Evolutionary conservation across 73 alveolate genomes (phyloP), one percentile per base, ranked within the genome.

Genomic region (Symbiodinium natans): DNA sequence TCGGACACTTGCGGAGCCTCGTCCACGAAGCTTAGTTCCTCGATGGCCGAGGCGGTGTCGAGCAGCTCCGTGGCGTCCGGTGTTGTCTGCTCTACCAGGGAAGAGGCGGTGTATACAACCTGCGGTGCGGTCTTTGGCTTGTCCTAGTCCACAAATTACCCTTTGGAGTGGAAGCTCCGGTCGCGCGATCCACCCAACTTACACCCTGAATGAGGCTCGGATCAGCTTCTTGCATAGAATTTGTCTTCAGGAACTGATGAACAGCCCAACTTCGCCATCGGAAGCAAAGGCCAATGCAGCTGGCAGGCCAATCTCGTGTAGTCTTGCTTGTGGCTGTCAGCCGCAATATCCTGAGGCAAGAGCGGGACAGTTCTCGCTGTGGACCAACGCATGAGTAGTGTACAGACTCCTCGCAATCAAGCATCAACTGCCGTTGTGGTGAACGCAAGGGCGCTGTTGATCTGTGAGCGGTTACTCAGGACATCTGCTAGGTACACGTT

Each of bases 11-110:
- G 59, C 59, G 59, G 13, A 36, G 80, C 80, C 80, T 63, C 80
- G 36, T 63, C 80, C 80, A 63, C 36, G 36, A 63, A 63, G 38
- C 36, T 11, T 36, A 63, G 33, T 5, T 63, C 80, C 36, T 63
- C 80, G 38, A 63, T 29, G 17, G 36, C 36, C 19, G 80, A 63
- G 36, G 9, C 80, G 5, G 80, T 63, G 36, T 63, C 80, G 11
- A 63, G 36, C 38, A 63, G 80, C 40, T 63, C 80, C 10, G 80
- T 29, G 36, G 80, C 29, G 27, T 63, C 80, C 36, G 80, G 80
- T 9, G 80, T 63, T n/a, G 80, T 63, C 80, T 63, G 80, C 80
- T 63, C 80, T 17, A 63, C 80, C 80, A 63, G 80, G 19, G 80
- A 31, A 63, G 80, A 63, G 9, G 80, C 80, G 0, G 80, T 63